phyloP scores from a whole-genome alignment of 768 basidiomycete species.

The Lactarius hengduanensis region DNA sequence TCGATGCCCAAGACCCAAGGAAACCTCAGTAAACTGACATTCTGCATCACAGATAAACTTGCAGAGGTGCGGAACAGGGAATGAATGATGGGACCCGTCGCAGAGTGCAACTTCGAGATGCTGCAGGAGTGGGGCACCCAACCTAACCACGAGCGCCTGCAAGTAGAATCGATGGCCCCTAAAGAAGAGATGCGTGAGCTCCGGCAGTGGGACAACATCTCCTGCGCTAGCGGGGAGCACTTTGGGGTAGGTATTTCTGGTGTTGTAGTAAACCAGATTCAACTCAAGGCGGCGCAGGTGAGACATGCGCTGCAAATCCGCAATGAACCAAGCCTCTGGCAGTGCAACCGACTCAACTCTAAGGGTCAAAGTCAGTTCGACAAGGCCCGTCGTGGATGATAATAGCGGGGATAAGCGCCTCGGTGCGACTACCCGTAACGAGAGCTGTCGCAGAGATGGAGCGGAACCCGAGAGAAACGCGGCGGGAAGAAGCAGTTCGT shows the following conservation, averaged over 20 bases:
- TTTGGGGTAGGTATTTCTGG: no score
- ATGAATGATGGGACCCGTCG: neutral
- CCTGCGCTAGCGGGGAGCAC: no score
- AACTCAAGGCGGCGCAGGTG: no score
- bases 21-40: neutral
- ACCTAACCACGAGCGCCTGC: neutral
- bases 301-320: no score
- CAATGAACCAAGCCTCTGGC: no score
- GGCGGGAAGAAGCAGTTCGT: neutral
- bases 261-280: no score
- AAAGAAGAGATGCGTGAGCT: neutral
- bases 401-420: neutral
- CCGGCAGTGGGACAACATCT: neutral
- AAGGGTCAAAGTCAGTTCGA: neutral
- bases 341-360: no score
- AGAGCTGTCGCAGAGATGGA: neutral
- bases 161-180: neutral
- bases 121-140: slow-evolving; percentile 10
- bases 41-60: neutral
- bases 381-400: neutral
- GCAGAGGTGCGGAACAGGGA: neutral
- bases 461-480: neutral
- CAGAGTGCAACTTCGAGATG: neutral
- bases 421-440: neutral
- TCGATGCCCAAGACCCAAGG: neutral